Conservation (phyloP, 345 rosid genomes). For the Eucalyptus virginea region DNA sequence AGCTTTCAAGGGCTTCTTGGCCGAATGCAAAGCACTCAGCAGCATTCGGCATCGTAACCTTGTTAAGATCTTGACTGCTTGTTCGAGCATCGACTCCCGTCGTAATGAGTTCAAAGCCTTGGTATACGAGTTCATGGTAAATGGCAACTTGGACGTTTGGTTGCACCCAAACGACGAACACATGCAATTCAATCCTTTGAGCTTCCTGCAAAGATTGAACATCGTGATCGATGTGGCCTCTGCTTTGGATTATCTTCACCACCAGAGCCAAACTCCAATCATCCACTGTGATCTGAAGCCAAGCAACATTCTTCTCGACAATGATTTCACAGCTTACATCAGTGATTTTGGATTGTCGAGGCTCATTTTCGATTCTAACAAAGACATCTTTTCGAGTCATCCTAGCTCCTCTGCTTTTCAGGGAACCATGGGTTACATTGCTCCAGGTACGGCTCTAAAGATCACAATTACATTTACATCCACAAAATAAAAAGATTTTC, state of each 20-base stretch:
- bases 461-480: not conserved
- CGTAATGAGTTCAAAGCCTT: conserved; percentile 5
- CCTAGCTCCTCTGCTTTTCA: not conserved
- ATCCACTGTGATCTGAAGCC: not conserved
- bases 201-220: not conserved
- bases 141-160: conserved; percentile 3
- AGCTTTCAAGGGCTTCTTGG: conserved; percentile 5
- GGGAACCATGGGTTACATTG: not conserved
- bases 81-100: not conserved
- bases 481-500: not conserved
- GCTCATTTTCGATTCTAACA: not conserved
- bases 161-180: not conserved
- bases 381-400: not conserved
- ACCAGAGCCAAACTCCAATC: not conserved
- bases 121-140: conserved; percentile 1
- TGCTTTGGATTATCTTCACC: not conserved
- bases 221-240: not conserved
- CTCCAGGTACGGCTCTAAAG: not conserved
- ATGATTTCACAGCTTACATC: not conserved
- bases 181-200: not conserved
- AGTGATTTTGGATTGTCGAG: not conserved
- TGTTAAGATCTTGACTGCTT: not conserved
- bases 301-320: not conserved
- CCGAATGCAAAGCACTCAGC: not conserved
- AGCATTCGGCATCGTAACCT: conserved; percentile 5